phyloP scores from a whole-genome alignment of 2,329 filamentous ascomycete species.

The Ophiostoma sp. region DNA sequence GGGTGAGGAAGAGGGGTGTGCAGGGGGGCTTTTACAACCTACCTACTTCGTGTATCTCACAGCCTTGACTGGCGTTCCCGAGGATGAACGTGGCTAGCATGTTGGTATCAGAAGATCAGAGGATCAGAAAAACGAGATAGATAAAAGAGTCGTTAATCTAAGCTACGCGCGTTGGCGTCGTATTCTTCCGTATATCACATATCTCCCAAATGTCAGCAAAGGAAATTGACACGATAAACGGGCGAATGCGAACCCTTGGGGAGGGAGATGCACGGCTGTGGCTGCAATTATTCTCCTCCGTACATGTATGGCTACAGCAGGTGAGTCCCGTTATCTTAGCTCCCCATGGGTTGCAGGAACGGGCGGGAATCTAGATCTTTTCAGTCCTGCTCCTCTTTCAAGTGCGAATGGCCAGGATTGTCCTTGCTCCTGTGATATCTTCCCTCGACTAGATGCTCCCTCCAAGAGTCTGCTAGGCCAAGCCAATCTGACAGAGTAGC shows the following conservation, averaged over 20 bases:
- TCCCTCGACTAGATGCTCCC: background rate
- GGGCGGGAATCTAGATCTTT: constrained; percentile 1
- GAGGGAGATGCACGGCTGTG: background rate
- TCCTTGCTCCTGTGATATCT: too few relatives aligned
- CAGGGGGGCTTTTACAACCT: background rate
- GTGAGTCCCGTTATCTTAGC: background rate
- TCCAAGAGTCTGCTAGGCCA: background rate
- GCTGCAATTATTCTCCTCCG: background rate
- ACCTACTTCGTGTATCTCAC: background rate
- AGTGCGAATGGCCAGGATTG: too few relatives aligned
- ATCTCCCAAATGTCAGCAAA: background rate
- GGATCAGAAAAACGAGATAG: background rate
- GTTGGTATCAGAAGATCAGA: background rate
- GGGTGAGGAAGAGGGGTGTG: background rate
- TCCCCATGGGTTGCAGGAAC: background rate
- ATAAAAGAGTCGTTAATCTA: background rate
- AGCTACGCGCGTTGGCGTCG: background rate
- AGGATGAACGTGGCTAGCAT: background rate
- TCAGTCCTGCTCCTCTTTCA: background rate
- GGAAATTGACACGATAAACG: background rate
- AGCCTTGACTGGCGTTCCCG: background rate
- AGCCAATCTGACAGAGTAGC: background rate
- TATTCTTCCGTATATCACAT: background rate
- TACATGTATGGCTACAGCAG: background rate
- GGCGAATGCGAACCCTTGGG: background rate